A percentile compares a stretch with the other conserved stretches of the same genome.
Evolutionary conservation across 352 stramenopile genomes (phyloP).

Genomic region (Blastocystis sp.): DNA sequence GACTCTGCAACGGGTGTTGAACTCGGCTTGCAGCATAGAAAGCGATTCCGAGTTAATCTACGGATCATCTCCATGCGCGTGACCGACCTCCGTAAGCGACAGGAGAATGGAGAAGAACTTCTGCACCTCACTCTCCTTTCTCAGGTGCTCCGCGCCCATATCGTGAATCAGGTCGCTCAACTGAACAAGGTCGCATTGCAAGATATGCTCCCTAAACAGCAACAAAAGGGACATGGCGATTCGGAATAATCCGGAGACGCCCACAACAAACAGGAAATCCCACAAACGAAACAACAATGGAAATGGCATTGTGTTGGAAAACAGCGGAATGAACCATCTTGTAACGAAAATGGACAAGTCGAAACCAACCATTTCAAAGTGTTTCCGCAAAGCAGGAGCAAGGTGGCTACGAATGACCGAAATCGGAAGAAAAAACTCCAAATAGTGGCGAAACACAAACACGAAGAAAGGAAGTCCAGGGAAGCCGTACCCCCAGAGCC

Average conservation of each 20-base stretch:
- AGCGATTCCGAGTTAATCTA: slow-evolving; percentile 23
- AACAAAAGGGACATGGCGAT: slow-evolving; percentile 29
- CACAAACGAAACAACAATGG: slow-evolving; percentile 46
- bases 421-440: slow-evolving; percentile 22
- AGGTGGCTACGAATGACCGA: not conserved
- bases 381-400: slow-evolving; percentile 41
- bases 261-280: slow-evolving; percentile 61
- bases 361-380: slow-evolving; percentile 62
- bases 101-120: slow-evolving; percentile 9
- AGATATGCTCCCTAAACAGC: slow-evolving; percentile 11
- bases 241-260: slow-evolving; percentile 44
- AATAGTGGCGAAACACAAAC: slow-evolving; percentile 48
- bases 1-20: slow-evolving; percentile 22
- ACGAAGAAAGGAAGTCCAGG: slow-evolving; percentile 43
- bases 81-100: slow-evolving; percentile 4
- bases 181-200: slow-evolving; percentile 38
- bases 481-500: slow-evolving; percentile 63
- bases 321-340: slow-evolving; percentile 67
- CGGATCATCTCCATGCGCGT: not conserved
- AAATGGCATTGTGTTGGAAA: slow-evolving; percentile 44
- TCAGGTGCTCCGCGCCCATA: not conserved
- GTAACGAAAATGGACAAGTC: slow-evolving; percentile 66
- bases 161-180: slow-evolving; percentile 42
- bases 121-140: slow-evolving; percentile 40
- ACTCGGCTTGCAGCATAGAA: slow-evolving; percentile 7